phyloP scores from a whole-genome alignment of 441 rosid species.

The Viola pubescens region DNA sequence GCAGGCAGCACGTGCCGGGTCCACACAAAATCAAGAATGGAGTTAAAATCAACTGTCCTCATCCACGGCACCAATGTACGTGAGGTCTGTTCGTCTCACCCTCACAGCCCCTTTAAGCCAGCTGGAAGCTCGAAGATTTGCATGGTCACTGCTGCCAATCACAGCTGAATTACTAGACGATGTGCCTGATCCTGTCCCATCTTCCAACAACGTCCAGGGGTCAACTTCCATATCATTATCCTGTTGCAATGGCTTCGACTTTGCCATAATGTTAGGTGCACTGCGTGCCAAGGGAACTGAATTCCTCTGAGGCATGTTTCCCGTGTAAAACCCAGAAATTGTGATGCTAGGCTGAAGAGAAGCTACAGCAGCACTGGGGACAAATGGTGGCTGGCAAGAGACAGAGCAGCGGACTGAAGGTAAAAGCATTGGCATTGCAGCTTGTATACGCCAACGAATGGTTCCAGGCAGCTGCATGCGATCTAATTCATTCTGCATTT shows the following conservation, averaged over 20 bases:
- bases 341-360: slow-evolving; percentile 51
- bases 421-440: slow-evolving; percentile 77
- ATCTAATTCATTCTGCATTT: slow-evolving; percentile 79
- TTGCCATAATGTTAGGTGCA: slow-evolving; percentile 32
- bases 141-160: slow-evolving; percentile 51
- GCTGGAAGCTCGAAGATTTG: slow-evolving; percentile 76
- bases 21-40: slow-evolving; percentile 25
- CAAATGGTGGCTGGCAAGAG: slow-evolving; percentile 74
- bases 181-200: slow-evolving; percentile 71
- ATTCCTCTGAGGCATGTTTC: slow-evolving; percentile 40
- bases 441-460: slow-evolving; percentile 90
- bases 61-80: slow-evolving; percentile 81
- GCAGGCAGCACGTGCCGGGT: slow-evolving; percentile 14
- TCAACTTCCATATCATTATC: slow-evolving; percentile 70
- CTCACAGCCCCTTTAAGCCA: slow-evolving; percentile 95
- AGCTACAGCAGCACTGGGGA: slow-evolving; percentile 50
- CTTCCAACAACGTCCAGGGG: slow-evolving; percentile 95
- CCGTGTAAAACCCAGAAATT: slow-evolving; percentile 32
- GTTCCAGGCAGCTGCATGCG: slow-evolving; percentile 88
- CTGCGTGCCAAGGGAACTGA: slow-evolving; percentile 35
- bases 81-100: slow-evolving; percentile 79
- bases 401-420: slow-evolving; percentile 52
- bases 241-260: slow-evolving; percentile 52
- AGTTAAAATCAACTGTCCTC: slow-evolving; percentile 68
- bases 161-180: slow-evolving; percentile 45